These are phyloP conservation scores for Globisporangium nodosum DNA, from an alignment of 352 stramenopile species.

Conservation along the genomic window DNA sequence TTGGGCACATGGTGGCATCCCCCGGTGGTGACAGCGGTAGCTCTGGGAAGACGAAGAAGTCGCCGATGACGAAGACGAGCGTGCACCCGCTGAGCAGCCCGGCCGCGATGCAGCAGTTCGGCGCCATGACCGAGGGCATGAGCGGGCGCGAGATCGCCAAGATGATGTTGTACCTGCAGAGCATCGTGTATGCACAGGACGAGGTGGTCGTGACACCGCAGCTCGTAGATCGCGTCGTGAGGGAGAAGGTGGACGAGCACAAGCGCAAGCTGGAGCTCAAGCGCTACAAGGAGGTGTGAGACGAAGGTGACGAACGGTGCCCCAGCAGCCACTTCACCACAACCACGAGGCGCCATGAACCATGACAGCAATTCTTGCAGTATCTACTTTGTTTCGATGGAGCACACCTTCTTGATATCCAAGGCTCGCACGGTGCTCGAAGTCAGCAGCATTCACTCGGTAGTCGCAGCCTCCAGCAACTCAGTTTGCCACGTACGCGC, in stretches of 20 bases:
- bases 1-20: slow-evolving; percentile 21
- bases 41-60: not conserved
- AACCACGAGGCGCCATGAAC: too few species aligned
- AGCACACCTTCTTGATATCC: too few species aligned
- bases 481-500: too few species aligned
- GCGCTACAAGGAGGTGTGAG: slow-evolving; percentile 12
- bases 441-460: too few species aligned
- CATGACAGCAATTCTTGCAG: too few species aligned
- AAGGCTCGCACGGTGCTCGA: too few species aligned
- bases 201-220: slow-evolving; percentile 40
- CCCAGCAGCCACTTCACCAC: too few species aligned
- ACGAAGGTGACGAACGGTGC: not conserved
- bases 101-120: slow-evolving; percentile 39
- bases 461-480: too few species aligned
- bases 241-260: slow-evolving; percentile 74
- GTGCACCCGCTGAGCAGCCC: slow-evolving; percentile 2
- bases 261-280: slow-evolving; percentile 59
- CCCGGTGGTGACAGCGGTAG: not conserved
- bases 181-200: slow-evolving; percentile 72
- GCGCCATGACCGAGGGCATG: slow-evolving; percentile 60
- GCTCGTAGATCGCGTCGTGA: slow-evolving; percentile 53
- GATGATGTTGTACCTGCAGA: slow-evolving; percentile 85
- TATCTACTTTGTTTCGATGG: too few species aligned
- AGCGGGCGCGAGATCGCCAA: slow-evolving; percentile 85
- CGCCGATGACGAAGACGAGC: not conserved